A percentile compares a stretch with the other conserved stretches of the same genome.
Conservation (phyloP, 2,329 filamentous ascomycete species). For the Scedosporium minutisporum region DNA sequence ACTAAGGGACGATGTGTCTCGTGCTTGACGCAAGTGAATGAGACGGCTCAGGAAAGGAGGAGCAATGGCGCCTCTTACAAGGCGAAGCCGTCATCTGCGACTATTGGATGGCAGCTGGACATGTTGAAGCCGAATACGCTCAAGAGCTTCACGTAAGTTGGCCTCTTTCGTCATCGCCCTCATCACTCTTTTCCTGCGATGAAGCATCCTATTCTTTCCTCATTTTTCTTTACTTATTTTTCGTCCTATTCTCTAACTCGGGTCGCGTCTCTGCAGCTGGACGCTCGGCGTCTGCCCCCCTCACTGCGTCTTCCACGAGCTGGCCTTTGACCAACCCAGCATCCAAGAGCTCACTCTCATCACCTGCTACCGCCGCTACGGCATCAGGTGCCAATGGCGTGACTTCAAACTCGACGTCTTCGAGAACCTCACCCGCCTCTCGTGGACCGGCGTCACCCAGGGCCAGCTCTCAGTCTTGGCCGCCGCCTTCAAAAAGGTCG, state of each 20-base stretch:
- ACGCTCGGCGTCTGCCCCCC: background rate
- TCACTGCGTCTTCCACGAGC: background rate
- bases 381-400: background rate
- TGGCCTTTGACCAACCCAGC: background rate
- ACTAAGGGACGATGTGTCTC: background rate
- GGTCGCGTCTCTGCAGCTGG: background rate
- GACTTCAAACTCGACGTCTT: background rate
- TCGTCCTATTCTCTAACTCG: background rate
- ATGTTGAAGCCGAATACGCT: background rate
- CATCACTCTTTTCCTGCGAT: background rate
- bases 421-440: constrained; percentile 2
- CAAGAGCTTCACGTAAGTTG: constrained; percentile 3
- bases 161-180: background rate
- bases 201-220: background rate
- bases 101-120: background rate
- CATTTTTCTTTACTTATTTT: background rate
- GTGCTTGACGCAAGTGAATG: background rate
- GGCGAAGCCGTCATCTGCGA: background rate
- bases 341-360: constrained; percentile 2
- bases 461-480: background rate
- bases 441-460: constrained; percentile 4
- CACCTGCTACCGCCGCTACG: constrained; percentile 2
- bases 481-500: background rate
- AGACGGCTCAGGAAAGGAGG: background rate
- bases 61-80: background rate